Percentiles rank a stretch among this genome's conserved stretches.
Conservation (phyloP, 306 rosid species). For the Calophaca sinica region DNA sequence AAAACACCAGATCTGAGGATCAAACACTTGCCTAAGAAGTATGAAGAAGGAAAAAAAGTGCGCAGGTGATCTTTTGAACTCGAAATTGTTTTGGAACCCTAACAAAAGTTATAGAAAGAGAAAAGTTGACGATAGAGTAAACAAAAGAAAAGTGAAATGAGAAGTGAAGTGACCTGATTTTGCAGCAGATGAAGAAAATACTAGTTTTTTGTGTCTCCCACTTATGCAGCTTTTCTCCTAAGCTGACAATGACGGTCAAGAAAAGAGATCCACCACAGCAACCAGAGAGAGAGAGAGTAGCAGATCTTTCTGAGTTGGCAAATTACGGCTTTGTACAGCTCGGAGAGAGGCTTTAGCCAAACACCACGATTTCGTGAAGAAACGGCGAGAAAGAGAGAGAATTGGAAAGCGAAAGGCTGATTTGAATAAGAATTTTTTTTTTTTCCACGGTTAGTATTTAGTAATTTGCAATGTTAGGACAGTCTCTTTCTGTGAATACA, state of each 20-base stretch:
- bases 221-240: slow-evolving; percentile 52
- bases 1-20: slow-evolving; percentile 56
- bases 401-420: not conserved
- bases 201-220: slow-evolving; percentile 10
- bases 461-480: not conserved
- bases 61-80: slow-evolving; percentile 35
- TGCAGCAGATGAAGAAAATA: slow-evolving; percentile 47
- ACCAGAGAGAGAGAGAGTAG: slow-evolving; percentile 42
- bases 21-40: slow-evolving; percentile 32
- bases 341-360: slow-evolving; percentile 47
- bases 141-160: slow-evolving; percentile 4
- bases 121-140: slow-evolving; percentile 40
- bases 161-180: slow-evolving; percentile 59
- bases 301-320: slow-evolving; percentile 54
- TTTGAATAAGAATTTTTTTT: slow-evolving; percentile 9
- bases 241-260: slow-evolving; percentile 49
- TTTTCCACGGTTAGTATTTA: not conserved
- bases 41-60: not conserved
- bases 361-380: not conserved
- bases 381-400: slow-evolving; percentile 35
- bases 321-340: slow-evolving; percentile 61
- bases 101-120: slow-evolving; percentile 14
- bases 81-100: slow-evolving; percentile 45
- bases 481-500: not conserved
- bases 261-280: slow-evolving; percentile 41